Percentiles rank a stretch among this genome's conserved stretches.
phyloP scores from a whole-genome alignment of 2,329 filamentous ascomycete species.

The Periconia sp. region DNA sequence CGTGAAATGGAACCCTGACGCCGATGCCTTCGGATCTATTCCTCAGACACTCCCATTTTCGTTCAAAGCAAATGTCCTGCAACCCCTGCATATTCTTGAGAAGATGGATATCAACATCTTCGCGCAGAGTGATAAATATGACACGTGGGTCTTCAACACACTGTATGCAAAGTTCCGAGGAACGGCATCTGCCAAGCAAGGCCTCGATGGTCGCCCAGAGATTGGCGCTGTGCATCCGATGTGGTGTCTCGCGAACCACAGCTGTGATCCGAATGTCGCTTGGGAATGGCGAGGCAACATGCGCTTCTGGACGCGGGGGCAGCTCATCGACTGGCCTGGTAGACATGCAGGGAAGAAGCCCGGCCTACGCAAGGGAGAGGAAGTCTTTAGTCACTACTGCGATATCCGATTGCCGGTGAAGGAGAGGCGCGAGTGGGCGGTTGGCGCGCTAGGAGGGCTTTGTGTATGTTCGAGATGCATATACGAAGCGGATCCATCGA shows the following conservation, averaged over 20 bases:
- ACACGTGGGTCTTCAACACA: constrained; percentile 87
- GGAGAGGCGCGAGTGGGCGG: constrained; percentile 86
- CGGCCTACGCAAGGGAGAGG: constrained; percentile 78
- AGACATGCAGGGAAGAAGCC: constrained; percentile 44
- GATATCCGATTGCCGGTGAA: constrained; percentile 80
- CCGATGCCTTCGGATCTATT: constrained; percentile 31
- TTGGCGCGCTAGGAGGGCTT: constrained; percentile 83
- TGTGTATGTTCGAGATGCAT: constrained; percentile 87
- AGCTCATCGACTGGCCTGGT: constrained; percentile 59
- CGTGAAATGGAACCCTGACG: constrained; percentile 21
- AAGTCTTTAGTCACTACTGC: constrained; percentile 94
- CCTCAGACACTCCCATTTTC: constrained; percentile 75
- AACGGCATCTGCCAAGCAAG: constrained; percentile 80
- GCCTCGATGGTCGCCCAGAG: constrained; percentile 79
- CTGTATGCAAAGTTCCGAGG: constrained; percentile 89
- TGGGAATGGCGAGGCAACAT: constrained; percentile 92
- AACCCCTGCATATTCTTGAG: constrained; percentile 77
- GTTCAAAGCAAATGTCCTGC: constrained; percentile 76
- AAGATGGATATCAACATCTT: constrained; percentile 86
- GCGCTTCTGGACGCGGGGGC: constrained; percentile 68
- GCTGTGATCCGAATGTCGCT: constrained; percentile 90
- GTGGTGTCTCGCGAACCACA: constrained; percentile 96
- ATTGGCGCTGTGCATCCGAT: constrained; percentile 92
- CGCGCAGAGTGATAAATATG: constrained; percentile 60
- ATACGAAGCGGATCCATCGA: constrained; percentile 61